phyloP scores from a whole-genome alignment of 371 early-diverging fungal species.

The Mortierella sp. region DNA sequence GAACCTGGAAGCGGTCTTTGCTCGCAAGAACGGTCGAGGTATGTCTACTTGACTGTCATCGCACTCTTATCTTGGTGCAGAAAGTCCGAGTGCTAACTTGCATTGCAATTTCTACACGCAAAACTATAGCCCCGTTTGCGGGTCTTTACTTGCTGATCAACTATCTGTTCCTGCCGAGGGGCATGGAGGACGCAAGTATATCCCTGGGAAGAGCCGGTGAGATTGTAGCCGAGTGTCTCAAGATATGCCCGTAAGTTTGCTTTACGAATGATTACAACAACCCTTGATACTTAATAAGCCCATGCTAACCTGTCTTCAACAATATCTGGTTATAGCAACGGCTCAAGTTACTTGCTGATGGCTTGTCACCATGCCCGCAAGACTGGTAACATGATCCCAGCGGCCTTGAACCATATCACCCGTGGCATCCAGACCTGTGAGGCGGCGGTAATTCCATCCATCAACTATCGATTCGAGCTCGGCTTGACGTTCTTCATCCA shows the following conservation, averaged over 20 bases:
- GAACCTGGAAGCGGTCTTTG: conserved; percentile 47
- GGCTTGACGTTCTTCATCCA: conserved; percentile 59
- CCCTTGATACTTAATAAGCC: not conserved
- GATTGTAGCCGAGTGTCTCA: conserved; percentile 45
- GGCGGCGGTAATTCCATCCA: conserved; percentile 48
- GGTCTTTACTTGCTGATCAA: conserved; percentile 53
- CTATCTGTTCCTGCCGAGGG: conserved; percentile 58
- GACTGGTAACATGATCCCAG: conserved; percentile 53
- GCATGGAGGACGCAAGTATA: conserved; percentile 47
- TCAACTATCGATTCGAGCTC: conserved; percentile 58
- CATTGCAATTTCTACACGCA: not conserved
- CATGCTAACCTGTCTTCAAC: too few species aligned
- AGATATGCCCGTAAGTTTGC: conserved; percentile 52
- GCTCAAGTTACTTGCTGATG: conserved; percentile 58
- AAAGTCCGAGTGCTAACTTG: not conserved
- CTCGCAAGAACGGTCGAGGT: conserved; percentile 52
- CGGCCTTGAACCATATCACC: conserved; percentile 56
- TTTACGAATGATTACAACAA: not conserved
- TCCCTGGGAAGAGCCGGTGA: conserved; percentile 53
- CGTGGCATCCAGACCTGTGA: conserved; percentile 57
- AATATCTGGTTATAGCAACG: conserved; percentile 31
- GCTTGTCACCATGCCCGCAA: conserved; percentile 59
- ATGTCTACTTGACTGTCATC: not conserved
- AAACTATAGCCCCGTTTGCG: conserved; percentile 51
- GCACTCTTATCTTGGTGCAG: not conserved